These are phyloP conservation scores for Alternaria novae-zelandiae DNA, from an alignment of 2,329 filamentous ascomycete species.

Conservation along the genomic window DNA sequence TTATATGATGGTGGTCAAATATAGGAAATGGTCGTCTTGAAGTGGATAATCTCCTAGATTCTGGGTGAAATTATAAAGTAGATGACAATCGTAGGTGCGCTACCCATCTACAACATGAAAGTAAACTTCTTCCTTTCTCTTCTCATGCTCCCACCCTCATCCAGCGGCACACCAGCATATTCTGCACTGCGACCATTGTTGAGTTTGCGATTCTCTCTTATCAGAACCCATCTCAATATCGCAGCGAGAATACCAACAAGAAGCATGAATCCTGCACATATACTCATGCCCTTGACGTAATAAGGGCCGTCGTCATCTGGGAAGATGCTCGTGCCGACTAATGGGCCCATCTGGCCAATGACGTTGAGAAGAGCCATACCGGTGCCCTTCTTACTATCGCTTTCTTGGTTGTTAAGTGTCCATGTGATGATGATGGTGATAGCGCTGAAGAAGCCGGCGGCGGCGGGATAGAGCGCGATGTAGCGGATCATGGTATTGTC, in stretches of 20 bases:
- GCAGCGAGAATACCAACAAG: slow-evolving; percentile 53
- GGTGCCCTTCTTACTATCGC: slow-evolving; percentile 71
- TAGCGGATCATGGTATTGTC: slow-evolving; percentile 62
- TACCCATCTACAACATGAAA: slow-evolving; percentile 29
- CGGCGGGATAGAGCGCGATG: slow-evolving; percentile 77
- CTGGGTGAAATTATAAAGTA: no score
- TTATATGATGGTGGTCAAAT: no score
- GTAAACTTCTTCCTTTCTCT: slow-evolving; percentile 28
- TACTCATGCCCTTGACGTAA: slow-evolving; percentile 58
- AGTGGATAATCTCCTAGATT: no score
- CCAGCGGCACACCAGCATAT: slow-evolving; percentile 38
- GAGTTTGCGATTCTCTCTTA: slow-evolving; percentile 33
- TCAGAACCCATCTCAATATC: slow-evolving; percentile 51
- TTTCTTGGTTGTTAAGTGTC: slow-evolving; percentile 84
- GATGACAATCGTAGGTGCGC: no score
- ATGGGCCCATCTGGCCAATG: slow-evolving; percentile 79
- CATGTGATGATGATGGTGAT: slow-evolving; percentile 86
- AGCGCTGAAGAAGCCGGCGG: slow-evolving; percentile 82
- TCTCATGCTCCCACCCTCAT: slow-evolving; percentile 24
- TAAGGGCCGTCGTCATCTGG: slow-evolving; percentile 57
- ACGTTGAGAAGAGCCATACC: slow-evolving; percentile 83
- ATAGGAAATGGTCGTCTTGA: no score
- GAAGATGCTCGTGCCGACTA: slow-evolving; percentile 63
- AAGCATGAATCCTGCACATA: slow-evolving; percentile 60
- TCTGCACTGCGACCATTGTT: slow-evolving; percentile 12